Base-by-base conservation (phyloP, 2,329 filamentous ascomycete genomes). In the Corynespora cassiicola region DNA sequence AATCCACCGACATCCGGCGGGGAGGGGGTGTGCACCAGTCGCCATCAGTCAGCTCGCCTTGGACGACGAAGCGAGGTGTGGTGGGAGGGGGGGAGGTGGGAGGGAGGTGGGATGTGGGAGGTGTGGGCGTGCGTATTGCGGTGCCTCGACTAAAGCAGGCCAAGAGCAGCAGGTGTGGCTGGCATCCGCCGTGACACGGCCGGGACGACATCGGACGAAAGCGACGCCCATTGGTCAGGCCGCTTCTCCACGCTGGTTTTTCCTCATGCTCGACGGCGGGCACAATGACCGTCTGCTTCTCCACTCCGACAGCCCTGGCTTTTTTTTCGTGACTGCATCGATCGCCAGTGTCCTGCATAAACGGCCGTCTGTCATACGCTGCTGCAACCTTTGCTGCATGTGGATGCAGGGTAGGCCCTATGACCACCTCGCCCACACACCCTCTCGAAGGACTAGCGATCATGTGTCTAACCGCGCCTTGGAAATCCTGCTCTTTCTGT, bases 271-370 rank as follows among this genome's bases (percentile, higher is more conserved):
- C n/a, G n/a, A n/a, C 50, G 42, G 39, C 36, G 50, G 39, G 43
- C 45, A 46, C 42, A 33, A 49, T 54, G 36, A 47, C 37, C 42
- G 31, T 41, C 27, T 41, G 33, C 38, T 45, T 40, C 41, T 50
- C 31, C 32, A 43, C 42, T 41, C 43, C 34, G 39, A 26, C 35
- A 30, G 34, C 39, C 45, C 33, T 42, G 38, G 26, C 39, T 36
- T 27, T 24, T 24, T 7, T 39, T 32, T 44, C 30, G 42, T 42
- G 36, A 41, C 46, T 37, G 34, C 36, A 42, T 41, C 43, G 59
- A 65, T 65, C 64, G 52, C 47, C 61, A 48, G n/a, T 47, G 50
- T 48, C 52, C 54, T 65, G 63, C 61, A 63, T 53, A 43, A 57
- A 58, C 48, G 50, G 48, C 47, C 43, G 52, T 47, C 44, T 43